Conservation (phyloP, 768 basidiomycete genomes). For the Lactifluus piperatus region DNA sequence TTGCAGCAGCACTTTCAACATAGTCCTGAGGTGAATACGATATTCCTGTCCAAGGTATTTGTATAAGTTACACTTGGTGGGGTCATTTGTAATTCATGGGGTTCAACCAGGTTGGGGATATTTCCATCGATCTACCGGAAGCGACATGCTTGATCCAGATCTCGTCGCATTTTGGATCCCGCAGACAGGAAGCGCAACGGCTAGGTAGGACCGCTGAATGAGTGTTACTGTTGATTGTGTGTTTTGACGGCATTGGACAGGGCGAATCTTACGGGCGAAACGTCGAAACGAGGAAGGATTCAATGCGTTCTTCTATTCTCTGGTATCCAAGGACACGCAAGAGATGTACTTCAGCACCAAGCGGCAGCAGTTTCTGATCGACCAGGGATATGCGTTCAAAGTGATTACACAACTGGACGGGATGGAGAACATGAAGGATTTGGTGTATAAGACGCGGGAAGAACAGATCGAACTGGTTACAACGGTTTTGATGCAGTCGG, state of each 20-base stretch:
- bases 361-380: constrained; percentile 96
- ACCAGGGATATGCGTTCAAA: constrained; percentile 99
- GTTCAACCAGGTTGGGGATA: constrained; percentile 76
- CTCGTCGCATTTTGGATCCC: constrained; percentile 96
- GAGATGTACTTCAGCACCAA: constrained; percentile 99
- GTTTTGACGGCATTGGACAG: constrained; percentile 31
- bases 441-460: constrained; percentile 85
- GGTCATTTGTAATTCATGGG: constrained; percentile 13
- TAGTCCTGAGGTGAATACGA: constrained; percentile 92
- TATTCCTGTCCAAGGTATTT: constrained; percentile 86
- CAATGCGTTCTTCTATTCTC: constrained; percentile 99
- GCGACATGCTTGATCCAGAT: constrained; percentile 99
- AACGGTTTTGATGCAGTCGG: constrained; percentile 84
- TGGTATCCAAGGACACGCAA: constrained; percentile 97
- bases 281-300: constrained; percentile 98
- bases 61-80: constrained; percentile 1
- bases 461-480: constrained; percentile 97
- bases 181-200: constrained; percentile 95
- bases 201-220: constrained; percentile 46
- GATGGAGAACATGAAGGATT: constrained; percentile 70
- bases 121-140: constrained; percentile 97
- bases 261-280: constrained; percentile 94
- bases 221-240: neutral
- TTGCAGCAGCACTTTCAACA: constrained; percentile 94
- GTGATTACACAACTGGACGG: constrained; percentile 98